Evolutionary conservation across 1,284 basidiomycete genomes (phyloP), one percentile per base, ranked within the genome.

Genomic region (Ceratobasidium theobromae): DNA sequence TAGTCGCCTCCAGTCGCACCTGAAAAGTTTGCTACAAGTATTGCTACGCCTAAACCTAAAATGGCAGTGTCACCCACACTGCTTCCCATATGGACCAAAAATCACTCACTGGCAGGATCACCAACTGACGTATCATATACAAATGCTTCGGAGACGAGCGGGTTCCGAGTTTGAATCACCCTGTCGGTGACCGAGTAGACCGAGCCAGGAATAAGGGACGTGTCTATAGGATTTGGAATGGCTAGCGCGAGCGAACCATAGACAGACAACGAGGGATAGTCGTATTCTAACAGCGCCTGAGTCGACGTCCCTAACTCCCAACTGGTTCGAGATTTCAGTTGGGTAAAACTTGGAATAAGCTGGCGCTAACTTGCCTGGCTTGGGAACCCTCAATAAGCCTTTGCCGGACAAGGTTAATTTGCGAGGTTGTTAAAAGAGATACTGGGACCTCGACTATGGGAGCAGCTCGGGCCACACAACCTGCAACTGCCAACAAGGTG

Each of bases 1-100:
- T 54, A 70, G 52, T 67, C 65, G 11, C 58, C 68, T 27, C 64
- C 62, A 0, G 57, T 38, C 5, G 66, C 68, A 11, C 65, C 55
- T 5, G 69, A 68, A 40, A 67, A 67, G 46, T 70, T 69, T 3
- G 69, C 69, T 12, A 70, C 33, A 6, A 69, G 53, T 21, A 69
- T 55, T 11, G 66, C 62, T 16, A 70, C 67, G 8, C 69, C 69
- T 8, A 70, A 45, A 49, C 68, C 65, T 68, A 23, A n/a, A 25
- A 25, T 18, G 11, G 48, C 11, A 27, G 33, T 16, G 30, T 41
- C n/a, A 43, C 35, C 3, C 33, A 12, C 33, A 21, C 27, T 27
- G 16, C n/a, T 58, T 28, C 6, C 2, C 27, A 30, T 5, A 16
- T 16, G n/a, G 21, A 51, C 11, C 1, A 49, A 43, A 27, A 12